Conservation (phyloP, 352 stramenopile species). For the Halophytophthora polymorphica region DNA sequence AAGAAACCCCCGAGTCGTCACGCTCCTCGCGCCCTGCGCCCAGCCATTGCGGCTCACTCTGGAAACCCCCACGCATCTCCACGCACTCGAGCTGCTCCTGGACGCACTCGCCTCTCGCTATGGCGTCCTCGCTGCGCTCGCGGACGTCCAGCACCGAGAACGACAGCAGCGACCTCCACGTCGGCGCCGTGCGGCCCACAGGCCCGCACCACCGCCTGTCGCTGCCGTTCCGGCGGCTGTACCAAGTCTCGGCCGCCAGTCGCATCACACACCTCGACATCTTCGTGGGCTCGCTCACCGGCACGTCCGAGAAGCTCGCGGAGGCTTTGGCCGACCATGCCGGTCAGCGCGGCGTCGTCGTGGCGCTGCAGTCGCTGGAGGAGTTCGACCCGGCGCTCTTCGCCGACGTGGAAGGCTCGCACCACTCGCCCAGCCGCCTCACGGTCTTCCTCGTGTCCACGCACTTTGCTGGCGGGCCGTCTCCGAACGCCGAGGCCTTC, state of each 20-base stretch:
- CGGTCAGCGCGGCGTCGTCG: slow-evolving; percentile 42
- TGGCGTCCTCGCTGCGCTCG: too few species aligned
- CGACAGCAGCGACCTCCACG: too few species aligned
- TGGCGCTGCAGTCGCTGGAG: slow-evolving; percentile 11
- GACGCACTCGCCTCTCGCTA: too few species aligned
- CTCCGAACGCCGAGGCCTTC: slow-evolving; percentile 34
- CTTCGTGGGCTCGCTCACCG: slow-evolving; percentile 90
- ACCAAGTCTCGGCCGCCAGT: neutral
- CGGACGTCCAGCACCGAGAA: too few species aligned
- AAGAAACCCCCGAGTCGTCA: too few species aligned
- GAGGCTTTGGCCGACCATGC: slow-evolving; percentile 41
- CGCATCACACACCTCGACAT: slow-evolving; percentile 49
- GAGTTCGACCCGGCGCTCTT: slow-evolving; percentile 42
- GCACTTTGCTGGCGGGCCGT: slow-evolving; percentile 89
- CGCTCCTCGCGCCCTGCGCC: too few species aligned
- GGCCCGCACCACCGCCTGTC: slow-evolving; percentile 1
- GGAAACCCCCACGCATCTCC: too few species aligned
- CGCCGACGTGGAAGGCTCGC: slow-evolving; percentile 22
- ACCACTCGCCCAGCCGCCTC: slow-evolving; percentile 17
- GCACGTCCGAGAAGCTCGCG: slow-evolving; percentile 89
- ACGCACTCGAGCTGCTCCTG: too few species aligned
- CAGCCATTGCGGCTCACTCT: too few species aligned
- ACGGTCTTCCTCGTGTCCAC: slow-evolving; percentile 90
- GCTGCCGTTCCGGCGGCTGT: slow-evolving; percentile 2
- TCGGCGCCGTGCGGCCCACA: neutral